Percentiles rank a stretch among this genome's conserved stretches.
phyloP scores from a whole-genome alignment of 768 basidiomycete species.

The Phanerochaete carnosa region DNA sequence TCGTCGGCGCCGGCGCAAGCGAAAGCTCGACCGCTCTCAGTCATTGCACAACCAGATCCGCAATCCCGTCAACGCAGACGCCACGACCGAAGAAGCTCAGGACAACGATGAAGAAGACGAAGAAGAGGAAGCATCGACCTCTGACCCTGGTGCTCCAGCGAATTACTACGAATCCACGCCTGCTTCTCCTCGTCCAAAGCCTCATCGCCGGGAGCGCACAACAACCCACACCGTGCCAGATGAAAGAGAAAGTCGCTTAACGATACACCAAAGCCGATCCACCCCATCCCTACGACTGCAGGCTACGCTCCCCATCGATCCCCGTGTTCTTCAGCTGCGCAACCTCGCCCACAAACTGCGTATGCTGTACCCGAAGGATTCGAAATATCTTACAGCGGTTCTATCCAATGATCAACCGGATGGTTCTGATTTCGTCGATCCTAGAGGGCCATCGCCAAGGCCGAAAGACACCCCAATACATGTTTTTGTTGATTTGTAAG shows the following conservation, averaged over 20 bases:
- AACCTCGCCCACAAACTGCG: constrained; percentile 54
- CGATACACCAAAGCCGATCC: constrained; percentile 42
- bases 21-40: constrained; percentile 12
- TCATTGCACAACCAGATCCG: constrained; percentile 18
- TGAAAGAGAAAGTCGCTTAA: constrained; percentile 16
- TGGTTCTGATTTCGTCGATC: constrained; percentile 30
- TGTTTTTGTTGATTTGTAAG: constrained; percentile 60
- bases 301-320: constrained; percentile 40
- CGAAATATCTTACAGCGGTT: constrained; percentile 25
- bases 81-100: constrained; percentile 13
- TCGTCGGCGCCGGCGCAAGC: constrained; percentile 34
- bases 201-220: constrained; percentile 16
- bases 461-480: constrained; percentile 32
- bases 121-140: constrained; percentile 21
- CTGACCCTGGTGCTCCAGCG: constrained; percentile 25
- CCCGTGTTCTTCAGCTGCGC: constrained; percentile 47
- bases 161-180: constrained; percentile 28
- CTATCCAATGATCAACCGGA: constrained; percentile 26
- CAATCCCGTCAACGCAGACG: constrained; percentile 9
- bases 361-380: constrained; percentile 53
- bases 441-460: constrained; percentile 32
- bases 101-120: constrained; percentile 15
- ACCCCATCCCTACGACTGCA: constrained; percentile 41
- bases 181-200: constrained; percentile 21
- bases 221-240: background rate